phyloP scores from a whole-genome alignment of 345 rosid genomes.

The Bretschneidera sinensis region DNA sequence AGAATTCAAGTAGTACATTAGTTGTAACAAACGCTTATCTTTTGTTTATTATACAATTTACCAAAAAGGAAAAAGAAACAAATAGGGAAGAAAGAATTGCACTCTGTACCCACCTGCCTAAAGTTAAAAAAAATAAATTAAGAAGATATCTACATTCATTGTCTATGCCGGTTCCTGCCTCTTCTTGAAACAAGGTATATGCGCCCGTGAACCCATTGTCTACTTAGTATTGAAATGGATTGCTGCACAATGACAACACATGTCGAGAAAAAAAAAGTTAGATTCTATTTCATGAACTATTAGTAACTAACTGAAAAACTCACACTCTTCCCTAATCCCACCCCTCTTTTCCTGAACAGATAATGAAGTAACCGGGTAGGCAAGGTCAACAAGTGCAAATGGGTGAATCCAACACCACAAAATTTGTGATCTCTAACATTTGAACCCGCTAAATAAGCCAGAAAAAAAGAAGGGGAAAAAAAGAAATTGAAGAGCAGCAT shows the following conservation, averaged over 20 bases:
- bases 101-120: slow-evolving; percentile 10
- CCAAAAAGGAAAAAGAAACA: slow-evolving; percentile 1
- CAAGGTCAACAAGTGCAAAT: background rate
- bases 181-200: slow-evolving; percentile 76
- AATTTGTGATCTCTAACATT: no score
- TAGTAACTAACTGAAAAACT: no score
- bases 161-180: slow-evolving; percentile 40
- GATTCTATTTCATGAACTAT: background rate
- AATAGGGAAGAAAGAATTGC: slow-evolving; percentile 34
- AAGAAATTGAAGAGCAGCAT: no score
- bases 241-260: slow-evolving; percentile 40
- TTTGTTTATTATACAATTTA: background rate
- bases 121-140: no score
- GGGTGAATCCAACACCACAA: no score
- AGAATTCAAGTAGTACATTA: background rate
- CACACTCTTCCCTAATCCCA: background rate
- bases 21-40: background rate
- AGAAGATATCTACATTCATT: slow-evolving; percentile 29
- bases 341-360: background rate
- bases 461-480: no score
- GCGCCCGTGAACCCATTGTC: slow-evolving; percentile 87
- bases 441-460: no score
- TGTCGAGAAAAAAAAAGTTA: background rate
- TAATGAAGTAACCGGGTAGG: background rate
- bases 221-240: slow-evolving; percentile 47